Base-by-base conservation (phyloP, 2,329 filamentous ascomycete species). In the Xylariales sp. region DNA sequence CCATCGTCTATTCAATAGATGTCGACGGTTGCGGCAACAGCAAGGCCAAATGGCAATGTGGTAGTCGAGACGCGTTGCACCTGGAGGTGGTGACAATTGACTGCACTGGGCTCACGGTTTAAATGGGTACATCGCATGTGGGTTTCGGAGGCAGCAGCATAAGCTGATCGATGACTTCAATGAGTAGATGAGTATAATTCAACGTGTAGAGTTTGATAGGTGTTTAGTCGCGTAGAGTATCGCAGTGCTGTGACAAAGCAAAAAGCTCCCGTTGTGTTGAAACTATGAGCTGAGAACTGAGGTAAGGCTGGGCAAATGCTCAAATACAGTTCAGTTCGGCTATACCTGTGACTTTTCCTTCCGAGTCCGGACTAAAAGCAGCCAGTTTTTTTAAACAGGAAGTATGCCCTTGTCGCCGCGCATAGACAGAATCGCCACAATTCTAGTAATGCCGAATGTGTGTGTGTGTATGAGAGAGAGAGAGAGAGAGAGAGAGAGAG, bases 1-100 rank as follows among this genome's bases (percentile, higher is more conserved):
- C 82, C 81, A 83, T 83, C 69, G 69, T 74, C 75, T 62, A 65
- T 39, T 52, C 34, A 43, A 41, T 57, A 57, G 50, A 30, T 54
- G n/a, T 59, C 56, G 67, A 50, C 32, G 16, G 54, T 30, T 53
- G 53, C 64, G 54, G 63, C 50, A 52, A 55, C 43, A 18, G 56
- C 54, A 39, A 46, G 46, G 30, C 23, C 43, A 12, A 28, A n/a
- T 16, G 43, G 54, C 53, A 50, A 54, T 54, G 53, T 56, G 57
- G 58, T 59, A 63, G 57, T 18, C 41, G 62, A 23, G 67, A 50
- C 45, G 52, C 43, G 60, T 54, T 55, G 52, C 62, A 49, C 45
- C 30, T 34, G 53, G 46, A 18, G 28, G 58, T 69, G 43, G 63
- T 63, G 58, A 69, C 34, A 69, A 71, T 73, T 71, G 74, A 60